Base-by-base conservation (phyloP, 2,329 filamentous ascomycete genomes). In the Fusarium sp. region DNA sequence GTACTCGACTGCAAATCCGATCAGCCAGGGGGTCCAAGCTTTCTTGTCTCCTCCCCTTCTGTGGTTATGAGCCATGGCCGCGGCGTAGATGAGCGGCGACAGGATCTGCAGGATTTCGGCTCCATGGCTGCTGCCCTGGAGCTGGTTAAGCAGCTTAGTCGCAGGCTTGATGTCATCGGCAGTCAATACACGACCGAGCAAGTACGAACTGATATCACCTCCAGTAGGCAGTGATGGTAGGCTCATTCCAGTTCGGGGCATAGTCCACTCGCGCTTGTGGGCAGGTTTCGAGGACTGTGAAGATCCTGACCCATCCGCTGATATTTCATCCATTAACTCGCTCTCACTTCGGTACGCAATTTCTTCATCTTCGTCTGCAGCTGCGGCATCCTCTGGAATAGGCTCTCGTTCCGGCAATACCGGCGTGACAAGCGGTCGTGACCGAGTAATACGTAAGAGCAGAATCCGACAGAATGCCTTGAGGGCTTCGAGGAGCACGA, bases 81-180 rank as follows among this genome's bases (percentile, higher is more conserved):
- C 78, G 3, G 94, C 94, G 80, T 97, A 99, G 30, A 94, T 84
- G 2, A 99, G 87, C 1, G 96, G 96, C 20, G 95, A 89, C 4
- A 98, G 81, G 69, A 98, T 97, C 78, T 97, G 95, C 48, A 99
- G 83, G n/a, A 94, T 83, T 82, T 99, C 96, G 7, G 95, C 94
- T 1, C 93, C 82, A 72, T 94, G 93, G 2, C 86, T 86, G 4
- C 84, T 81, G 13, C 94, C 94, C 66, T 92, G 90, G 2, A 96
- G 87, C 37, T 89, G 89, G 77, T 97, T 94, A n/a, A 98, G 85
- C 9, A 99, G 87, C 56, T 92, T 90, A 37, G 92, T 91, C 0
- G 96, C 93, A 0, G 95, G 93, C 79, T 97, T 98, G 83, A 99
- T 96, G 78, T 98, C 96, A 81, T 99, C 96, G 11, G 96, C 93